Base-by-base conservation (phyloP, 768 basidiomycete species). In the Lactarius sanguifluus region DNA sequence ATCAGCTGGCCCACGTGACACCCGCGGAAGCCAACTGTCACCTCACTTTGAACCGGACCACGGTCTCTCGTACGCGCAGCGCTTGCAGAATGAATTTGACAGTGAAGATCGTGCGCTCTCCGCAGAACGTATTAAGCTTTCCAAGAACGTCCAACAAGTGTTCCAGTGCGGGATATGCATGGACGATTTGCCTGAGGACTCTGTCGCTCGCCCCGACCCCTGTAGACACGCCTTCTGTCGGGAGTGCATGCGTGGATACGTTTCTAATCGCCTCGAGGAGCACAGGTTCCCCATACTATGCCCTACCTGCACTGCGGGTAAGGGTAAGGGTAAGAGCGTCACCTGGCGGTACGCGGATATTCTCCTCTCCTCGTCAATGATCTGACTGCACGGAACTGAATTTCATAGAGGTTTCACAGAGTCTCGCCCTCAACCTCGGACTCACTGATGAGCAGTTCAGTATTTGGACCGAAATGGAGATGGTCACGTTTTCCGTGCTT, bases 261-360 rank as follows among this genome's bases (percentile, higher is more conserved):
- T 83, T 15, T 70, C 69, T 36, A 76, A 80, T 6, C 82, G 82
- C 73, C 77, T 89, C 23, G 76, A 77, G 18, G 84, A 85, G 43
- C 80, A 79, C 61, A 80, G 79, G 12, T 88, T 81, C 57, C 88
- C 88, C 5, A 82, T 90, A 36, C 71, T 82, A 15, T 90, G 88
- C 73, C 89, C 88, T 1, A 70, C 81, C 38, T 90, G 89, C 66
- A 74, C 77, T 16, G 73, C 77, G 18, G 72, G 75, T 36, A 71
- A 68, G 12, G 65, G 72, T 16, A 64, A 47, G 43, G 64, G 62
- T 15, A 62, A 64, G 59, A 59, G 40, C 5, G 70, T 72, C 18
- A 76, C 76, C 76, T n/a, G 74, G 75, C 55, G 76, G 80, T 79
- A 73, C 67, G 78, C 66, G 57, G 13, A 28, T 52, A 12, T 52